Evolutionary conservation across 2,329 filamentous ascomycete species (phyloP).

Genomic region (Aureobasidium pullulans): DNA sequence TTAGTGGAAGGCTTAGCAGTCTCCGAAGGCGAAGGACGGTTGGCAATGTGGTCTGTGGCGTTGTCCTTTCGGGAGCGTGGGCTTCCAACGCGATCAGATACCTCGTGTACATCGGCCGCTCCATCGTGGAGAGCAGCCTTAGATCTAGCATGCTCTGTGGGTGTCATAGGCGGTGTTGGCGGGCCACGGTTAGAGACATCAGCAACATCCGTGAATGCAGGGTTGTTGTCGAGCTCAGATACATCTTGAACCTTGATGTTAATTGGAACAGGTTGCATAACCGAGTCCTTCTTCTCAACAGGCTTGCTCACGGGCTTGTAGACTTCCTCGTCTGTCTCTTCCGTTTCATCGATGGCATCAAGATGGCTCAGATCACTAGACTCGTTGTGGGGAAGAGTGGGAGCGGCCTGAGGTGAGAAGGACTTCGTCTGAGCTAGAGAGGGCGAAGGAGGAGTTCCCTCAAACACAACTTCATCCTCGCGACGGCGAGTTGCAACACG

Average conservation of each 20-base stretch:
- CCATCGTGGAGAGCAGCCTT: constrained; percentile 9
- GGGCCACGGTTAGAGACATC: constrained; percentile 15
- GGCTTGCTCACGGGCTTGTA: background rate
- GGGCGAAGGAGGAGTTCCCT: constrained; percentile 16
- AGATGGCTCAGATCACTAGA: constrained; percentile 9
- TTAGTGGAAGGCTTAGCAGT: background rate
- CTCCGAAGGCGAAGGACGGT: background rate
- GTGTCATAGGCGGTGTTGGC: constrained; percentile 29
- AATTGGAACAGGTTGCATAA: background rate
- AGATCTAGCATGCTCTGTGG: constrained; percentile 20
- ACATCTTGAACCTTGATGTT: background rate
- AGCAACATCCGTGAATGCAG: background rate
- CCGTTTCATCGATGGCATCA: constrained; percentile 12
- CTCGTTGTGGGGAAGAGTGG: background rate
- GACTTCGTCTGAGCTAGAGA: constrained; percentile 2
- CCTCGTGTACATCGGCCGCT: background rate
- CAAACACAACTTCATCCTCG: constrained; percentile 19
- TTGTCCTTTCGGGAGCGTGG: constrained; percentile 3
- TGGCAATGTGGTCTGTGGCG: constrained; percentile 5
- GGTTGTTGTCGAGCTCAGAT: background rate
- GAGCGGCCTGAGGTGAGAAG: background rate
- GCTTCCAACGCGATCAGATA: background rate
- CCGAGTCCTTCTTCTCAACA: background rate
- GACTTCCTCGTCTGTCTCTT: background rate
- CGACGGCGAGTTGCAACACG: constrained; percentile 19